Percentiles rank a stretch among this genome's conserved stretches.
phyloP scores from a whole-genome alignment of 2,329 filamentous ascomycete species.

The Penicillium sp. region DNA sequence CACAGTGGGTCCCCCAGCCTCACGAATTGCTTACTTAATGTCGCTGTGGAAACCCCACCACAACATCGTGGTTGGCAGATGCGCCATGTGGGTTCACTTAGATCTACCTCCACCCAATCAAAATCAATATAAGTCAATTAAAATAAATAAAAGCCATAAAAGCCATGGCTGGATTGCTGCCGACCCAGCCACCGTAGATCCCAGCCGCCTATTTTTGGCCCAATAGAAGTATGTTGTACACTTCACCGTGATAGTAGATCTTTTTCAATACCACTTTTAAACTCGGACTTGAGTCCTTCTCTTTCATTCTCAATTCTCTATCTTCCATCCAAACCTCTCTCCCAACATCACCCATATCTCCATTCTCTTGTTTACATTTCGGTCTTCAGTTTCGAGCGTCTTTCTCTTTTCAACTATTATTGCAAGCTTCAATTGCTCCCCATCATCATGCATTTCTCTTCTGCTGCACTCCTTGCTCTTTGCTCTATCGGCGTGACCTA shows the following conservation, averaged over 20 bases:
- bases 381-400: neutral
- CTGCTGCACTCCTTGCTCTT: constrained; percentile 28
- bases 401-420: constrained; percentile 1
- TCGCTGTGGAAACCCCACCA: constrained; percentile 5
- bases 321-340: neutral
- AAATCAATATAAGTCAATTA: neutral
- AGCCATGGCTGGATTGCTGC: constrained; percentile 10
- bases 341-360: neutral
- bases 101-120: constrained; percentile 4
- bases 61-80: constrained; percentile 7
- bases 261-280: constrained; percentile 3
- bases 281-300: neutral
- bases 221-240: constrained; percentile 8
- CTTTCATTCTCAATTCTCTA: neutral
- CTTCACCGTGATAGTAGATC: constrained; percentile 9
- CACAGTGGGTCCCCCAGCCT: constrained; percentile 24
- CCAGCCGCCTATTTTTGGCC: constrained; percentile 26
- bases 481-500: constrained; percentile 29
- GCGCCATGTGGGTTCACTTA: neutral
- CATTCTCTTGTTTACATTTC: constrained; percentile 7
- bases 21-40: constrained; percentile 14
- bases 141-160: constrained; percentile 4
- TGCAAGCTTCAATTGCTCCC: constrained; percentile 2
- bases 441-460: constrained; percentile 32
- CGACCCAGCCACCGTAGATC: constrained; percentile 25